These are phyloP conservation scores for Mycosarcoma mackinlayi DNA, from an alignment of 1,284 basidiomycete genomes.

Conservation along the genomic window DNA sequence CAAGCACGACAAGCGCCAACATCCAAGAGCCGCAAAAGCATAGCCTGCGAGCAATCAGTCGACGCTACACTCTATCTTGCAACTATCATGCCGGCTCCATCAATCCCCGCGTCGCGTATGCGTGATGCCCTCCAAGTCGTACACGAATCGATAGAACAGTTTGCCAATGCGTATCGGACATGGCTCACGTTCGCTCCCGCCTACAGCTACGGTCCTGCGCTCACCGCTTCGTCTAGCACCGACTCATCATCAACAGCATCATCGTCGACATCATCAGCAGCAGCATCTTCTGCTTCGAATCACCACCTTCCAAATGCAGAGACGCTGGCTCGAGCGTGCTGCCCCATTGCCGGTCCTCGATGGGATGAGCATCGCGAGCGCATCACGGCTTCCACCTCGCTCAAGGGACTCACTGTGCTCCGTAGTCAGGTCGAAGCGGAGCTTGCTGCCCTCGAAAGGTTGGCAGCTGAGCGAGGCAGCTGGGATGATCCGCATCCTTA, in stretches of 20 bases:
- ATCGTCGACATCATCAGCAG: not conserved
- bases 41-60: no score
- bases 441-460: slow-evolving; percentile 24
- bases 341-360: slow-evolving; percentile 36
- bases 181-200: slow-evolving; percentile 39
- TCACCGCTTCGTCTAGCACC: not conserved
- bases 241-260: slow-evolving; percentile 2
- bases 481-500: slow-evolving; percentile 41
- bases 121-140: slow-evolving; percentile 32
- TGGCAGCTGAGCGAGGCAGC: slow-evolving; percentile 28
- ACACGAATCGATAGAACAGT: slow-evolving; percentile 31
- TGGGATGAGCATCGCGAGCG: slow-evolving; percentile 45
- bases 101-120: slow-evolving; percentile 36
- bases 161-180: slow-evolving; percentile 24
- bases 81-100: slow-evolving; percentile 18
- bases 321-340: slow-evolving; percentile 26
- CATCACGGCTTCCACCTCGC: slow-evolving; percentile 32
- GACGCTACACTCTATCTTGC: no score
- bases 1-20: no score
- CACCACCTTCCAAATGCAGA: slow-evolving; percentile 18
- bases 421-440: slow-evolving; percentile 41
- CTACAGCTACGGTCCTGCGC: slow-evolving; percentile 38
- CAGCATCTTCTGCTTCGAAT: not conserved
- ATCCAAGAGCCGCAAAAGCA: no score
- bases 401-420: slow-evolving; percentile 42